A percentile compares a stretch with the other conserved stretches of the same genome.
Evolutionary conservation across 345 rosid species (phyloP).

Genomic region (Excoecaria cochinchinensis): DNA sequence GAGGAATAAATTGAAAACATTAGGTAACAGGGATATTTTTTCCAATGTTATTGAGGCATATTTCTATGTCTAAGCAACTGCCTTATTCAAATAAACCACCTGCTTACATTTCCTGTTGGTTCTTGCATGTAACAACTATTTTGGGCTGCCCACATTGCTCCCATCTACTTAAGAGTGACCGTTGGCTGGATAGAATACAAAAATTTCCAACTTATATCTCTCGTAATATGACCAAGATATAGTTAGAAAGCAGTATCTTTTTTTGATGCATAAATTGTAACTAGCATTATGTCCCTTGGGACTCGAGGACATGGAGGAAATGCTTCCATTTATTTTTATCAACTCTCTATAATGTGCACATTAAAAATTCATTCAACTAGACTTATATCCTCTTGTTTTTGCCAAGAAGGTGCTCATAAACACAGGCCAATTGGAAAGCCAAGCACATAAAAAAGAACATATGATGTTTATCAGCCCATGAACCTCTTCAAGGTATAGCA

Average conservation of each 20-base stretch:
- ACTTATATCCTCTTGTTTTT: background rate
- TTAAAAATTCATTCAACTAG: background rate
- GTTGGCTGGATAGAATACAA: conserved; percentile 49
- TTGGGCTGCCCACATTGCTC: conserved; percentile 87
- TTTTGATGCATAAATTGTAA: conserved; percentile 10
- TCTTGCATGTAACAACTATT: conserved; percentile 80
- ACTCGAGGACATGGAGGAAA: background rate
- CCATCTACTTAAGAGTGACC: conserved; percentile 69
- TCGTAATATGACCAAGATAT: background rate
- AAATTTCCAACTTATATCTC: conserved; percentile 1
- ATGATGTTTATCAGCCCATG: background rate
- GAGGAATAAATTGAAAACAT: conserved; percentile 4
- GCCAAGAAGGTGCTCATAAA: background rate
- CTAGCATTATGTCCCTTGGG: background rate
- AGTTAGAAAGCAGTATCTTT: background rate
- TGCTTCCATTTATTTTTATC: background rate
- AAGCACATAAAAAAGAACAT: background rate
- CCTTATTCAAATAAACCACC: conserved; percentile 31
- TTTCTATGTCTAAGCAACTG: conserved; percentile 2
- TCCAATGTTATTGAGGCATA: background rate
- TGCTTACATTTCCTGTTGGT: conserved; percentile 89
- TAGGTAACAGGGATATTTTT: background rate
- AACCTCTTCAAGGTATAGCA: background rate
- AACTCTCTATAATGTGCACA: background rate
- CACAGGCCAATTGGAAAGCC: background rate